A percentile compares a stretch with the other conserved stretches of the same genome.
Evolutionary conservation across 1,139 yeast species (phyloP).

Genomic region (Arxiozyma telluris): DNA sequence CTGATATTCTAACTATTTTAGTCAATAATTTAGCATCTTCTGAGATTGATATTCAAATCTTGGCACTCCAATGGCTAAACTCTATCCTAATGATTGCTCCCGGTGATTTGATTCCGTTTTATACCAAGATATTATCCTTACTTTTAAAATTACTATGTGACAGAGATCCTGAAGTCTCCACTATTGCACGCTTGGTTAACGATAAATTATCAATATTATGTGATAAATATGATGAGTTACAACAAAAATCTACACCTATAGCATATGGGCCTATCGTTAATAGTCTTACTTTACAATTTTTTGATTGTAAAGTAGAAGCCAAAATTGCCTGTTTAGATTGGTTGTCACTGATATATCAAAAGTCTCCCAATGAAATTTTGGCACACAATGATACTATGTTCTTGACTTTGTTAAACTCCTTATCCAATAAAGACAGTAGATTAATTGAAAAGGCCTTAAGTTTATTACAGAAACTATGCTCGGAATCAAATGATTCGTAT

Average conservation of each 20-base stretch:
- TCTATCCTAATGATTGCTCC: slow-evolving; percentile 71
- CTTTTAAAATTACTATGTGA: slow-evolving; percentile 49
- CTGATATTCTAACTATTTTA: slow-evolving; percentile 70
- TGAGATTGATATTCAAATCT: slow-evolving; percentile 70
- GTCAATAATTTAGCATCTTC: slow-evolving; percentile 67
- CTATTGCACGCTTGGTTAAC: slow-evolving; percentile 48
- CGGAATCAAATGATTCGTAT: slow-evolving; percentile 67
- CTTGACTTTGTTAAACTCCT: slow-evolving; percentile 67
- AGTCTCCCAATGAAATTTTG: slow-evolving; percentile 55
- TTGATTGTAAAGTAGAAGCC: slow-evolving; percentile 69
- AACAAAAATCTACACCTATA: slow-evolving; percentile 8
- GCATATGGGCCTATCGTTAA: slow-evolving; percentile 47
- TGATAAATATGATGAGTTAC: slow-evolving; percentile 26
- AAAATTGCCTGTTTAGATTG: slow-evolving; percentile 83
- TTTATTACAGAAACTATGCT: slow-evolving; percentile 69
- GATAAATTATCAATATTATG: slow-evolving; percentile 42
- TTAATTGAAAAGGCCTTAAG: slow-evolving; percentile 60
- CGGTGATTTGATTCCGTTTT: slow-evolving; percentile 56
- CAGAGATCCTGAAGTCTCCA: slow-evolving; percentile 37
- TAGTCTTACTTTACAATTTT: slow-evolving; percentile 51
- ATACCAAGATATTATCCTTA: slow-evolving; percentile 50
- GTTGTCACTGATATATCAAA: slow-evolving; percentile 74
- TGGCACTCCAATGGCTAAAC: slow-evolving; percentile 77
- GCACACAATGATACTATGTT: slow-evolving; percentile 60
- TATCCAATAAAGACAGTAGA: slow-evolving; percentile 78